Evolutionary conservation across 2,329 filamentous ascomycete genomes (phyloP), one percentile per base, ranked within the genome.

Genomic region (Curvularia lunata): DNA sequence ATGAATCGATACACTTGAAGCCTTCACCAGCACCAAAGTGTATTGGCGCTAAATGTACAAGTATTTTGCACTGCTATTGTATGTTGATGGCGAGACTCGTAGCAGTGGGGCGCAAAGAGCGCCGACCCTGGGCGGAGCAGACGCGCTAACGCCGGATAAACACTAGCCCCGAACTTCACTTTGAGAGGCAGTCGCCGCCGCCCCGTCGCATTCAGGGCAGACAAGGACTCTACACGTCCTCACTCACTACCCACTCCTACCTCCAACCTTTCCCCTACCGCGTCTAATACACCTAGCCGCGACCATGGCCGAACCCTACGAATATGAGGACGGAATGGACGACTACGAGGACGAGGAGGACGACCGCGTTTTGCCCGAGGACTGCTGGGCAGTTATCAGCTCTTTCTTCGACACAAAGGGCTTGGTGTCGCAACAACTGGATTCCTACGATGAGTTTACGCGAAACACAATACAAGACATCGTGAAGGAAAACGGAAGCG

Each of bases 371-470:
- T 97, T 93, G 25, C 91, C 93, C 60, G 95, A 98, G 82, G 96
- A 99, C 80, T 97, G 92, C 83, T 99, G 96, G 95, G 91, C 90
- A 65, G 94, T 98, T 73, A 98, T 99, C 76, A 92, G 91, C 55
- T 91, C 95, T 9, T 98, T 97, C 83, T 99, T 99, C 81, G 92
- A 97, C 69, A 86, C 88, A 62, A 99, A 98, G 80, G 94, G 95
- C 71, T 85, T 99, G 30, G 95, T 97, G 21, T 97, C 95, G 16
- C 94, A 99, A 79, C 95, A 99, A 82, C 88, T 98, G 62, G 94
- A 98, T 77, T 99, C 96, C 0, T 99, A 97, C 80, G 92, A 99
- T 79, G 93, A 98, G 75, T 99, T 99, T 73, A 93, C 95, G 56
- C 88, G 90, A 59, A 92, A 91, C 21, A 97, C 93, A 0, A 94